Evolutionary conservation across 805 yeast genomes (phyloP).

Genomic region (Starmerella gropengiesseri): DNA sequence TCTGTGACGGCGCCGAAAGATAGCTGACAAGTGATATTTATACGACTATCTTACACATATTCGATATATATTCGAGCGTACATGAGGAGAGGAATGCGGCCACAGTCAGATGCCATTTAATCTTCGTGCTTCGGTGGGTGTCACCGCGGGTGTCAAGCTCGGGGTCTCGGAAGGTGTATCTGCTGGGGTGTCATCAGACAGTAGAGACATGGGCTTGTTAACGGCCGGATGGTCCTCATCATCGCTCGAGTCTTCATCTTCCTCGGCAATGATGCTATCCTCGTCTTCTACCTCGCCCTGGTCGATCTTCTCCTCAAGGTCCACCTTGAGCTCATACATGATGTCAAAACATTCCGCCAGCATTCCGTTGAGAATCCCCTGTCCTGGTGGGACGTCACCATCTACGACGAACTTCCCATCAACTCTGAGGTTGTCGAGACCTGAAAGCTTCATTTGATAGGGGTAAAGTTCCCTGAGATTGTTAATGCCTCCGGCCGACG

Average conservation of each 20-base stretch:
- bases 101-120: too few relatives aligned
- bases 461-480: constrained; percentile 87
- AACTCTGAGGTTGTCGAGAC: constrained; percentile 70
- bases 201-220: neutral
- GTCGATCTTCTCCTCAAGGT: constrained; percentile 23
- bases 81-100: too few relatives aligned
- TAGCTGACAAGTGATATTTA: too few relatives aligned
- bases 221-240: neutral
- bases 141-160: neutral
- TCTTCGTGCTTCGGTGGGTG: neutral
- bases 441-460: constrained; percentile 85
- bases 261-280: constrained; percentile 15
- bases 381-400: constrained; percentile 93
- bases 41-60: too few relatives aligned
- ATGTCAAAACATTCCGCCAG: constrained; percentile 92
- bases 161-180: neutral
- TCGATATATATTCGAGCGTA: too few relatives aligned
- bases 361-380: constrained; percentile 84
- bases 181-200: constrained; percentile 1
- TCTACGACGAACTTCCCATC: constrained; percentile 91
- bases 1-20: too few relatives aligned
- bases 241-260: constrained; percentile 8
- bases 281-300: constrained; percentile 13
- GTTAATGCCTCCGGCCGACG: constrained; percentile 83
- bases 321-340: constrained; percentile 68